Base-by-base conservation (phyloP, 2,329 filamentous ascomycete genomes). In the Curvularia hawaiiensis region DNA sequence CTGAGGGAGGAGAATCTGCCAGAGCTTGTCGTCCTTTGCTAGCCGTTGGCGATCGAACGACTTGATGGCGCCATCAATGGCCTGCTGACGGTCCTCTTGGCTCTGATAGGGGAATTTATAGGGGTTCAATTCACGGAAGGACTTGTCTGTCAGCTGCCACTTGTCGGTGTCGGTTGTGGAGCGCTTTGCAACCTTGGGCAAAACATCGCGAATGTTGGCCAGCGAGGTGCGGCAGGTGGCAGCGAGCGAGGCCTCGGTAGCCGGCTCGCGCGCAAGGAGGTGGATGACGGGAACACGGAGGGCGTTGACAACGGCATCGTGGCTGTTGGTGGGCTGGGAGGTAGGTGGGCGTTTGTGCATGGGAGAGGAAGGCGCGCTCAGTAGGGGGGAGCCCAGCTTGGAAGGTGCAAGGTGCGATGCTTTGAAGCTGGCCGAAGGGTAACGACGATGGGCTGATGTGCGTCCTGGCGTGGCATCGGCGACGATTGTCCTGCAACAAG, bases 1-100 rank as follows among this genome's bases (percentile, higher is more conserved):
- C 65, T 81, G 81, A 8, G 84, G 84, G 54, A 88, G 78, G 57
- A 89, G 77, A 62, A 79, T 79, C 74, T 89, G 85, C 86, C 86
- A 89, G 20, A 85, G 75, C 67, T 83, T 83, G 67, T 88, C 86
- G 38, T 83, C 80, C 61, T 84, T 84, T 7, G 83, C 81, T 18
- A 88, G 76, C 28, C 86, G 80, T 74, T 84, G 79, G 52, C 86
- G 81, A 72, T 89, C 86, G 70, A 85, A 88, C 43, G 86, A 85
- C 52, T 82, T 83, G 66, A 88, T 83, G 52, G 86, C 85, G 73
- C 84, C 84, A 61, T 87, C 83, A 65, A 88, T 84, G 28, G 85
- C 86, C 52, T 81, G 77, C 60, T 87, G 79, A 18, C 86, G 80
- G 55, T 88, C 83, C 46, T 84, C 80, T 46, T 81, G 68, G 38